Evolutionary conservation across 257 asterid species (phyloP).

Genomic region (Solanum paucissectum): DNA sequence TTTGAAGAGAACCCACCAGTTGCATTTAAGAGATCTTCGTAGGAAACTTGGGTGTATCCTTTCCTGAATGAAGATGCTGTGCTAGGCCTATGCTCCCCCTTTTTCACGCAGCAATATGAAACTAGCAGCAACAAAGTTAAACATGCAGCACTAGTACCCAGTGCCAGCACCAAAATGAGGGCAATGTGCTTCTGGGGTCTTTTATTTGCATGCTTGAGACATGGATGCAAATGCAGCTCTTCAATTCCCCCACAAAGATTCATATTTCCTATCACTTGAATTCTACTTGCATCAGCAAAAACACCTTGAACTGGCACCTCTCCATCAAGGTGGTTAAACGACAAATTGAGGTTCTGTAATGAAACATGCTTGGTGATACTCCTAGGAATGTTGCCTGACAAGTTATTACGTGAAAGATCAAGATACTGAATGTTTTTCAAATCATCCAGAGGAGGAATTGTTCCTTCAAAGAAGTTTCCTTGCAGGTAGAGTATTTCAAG

Average conservation of each 20-base stretch:
- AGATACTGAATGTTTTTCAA: slow-evolving; percentile 19
- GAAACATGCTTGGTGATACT: slow-evolving; percentile 11
- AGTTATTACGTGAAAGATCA: slow-evolving; percentile 29
- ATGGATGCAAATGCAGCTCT: slow-evolving; percentile 20
- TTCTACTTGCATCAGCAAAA: slow-evolving; percentile 16
- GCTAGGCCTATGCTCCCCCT: slow-evolving; percentile 1
- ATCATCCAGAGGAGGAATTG: slow-evolving; percentile 20
- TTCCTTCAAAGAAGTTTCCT: slow-evolving; percentile 23
- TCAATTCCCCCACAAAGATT: slow-evolving; percentile 36
- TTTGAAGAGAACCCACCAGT: slow-evolving; percentile 27
- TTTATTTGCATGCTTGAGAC: slow-evolving; percentile 12
- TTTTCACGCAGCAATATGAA: slow-evolving; percentile 8
- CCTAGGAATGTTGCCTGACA: slow-evolving; percentile 27
- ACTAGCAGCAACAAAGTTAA: slow-evolving; percentile 19
- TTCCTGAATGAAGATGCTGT: slow-evolving; percentile 1
- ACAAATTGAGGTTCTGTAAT: slow-evolving; percentile 22
- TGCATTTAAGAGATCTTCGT: slow-evolving; percentile 28
- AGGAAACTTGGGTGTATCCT: slow-evolving; percentile 21
- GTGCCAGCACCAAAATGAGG: slow-evolving; percentile 4
- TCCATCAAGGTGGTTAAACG: slow-evolving; percentile 37
- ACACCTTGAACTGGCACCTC: slow-evolving; percentile 29
- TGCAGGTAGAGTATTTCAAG: slow-evolving; percentile 21
- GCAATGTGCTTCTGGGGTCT: slow-evolving; percentile 1
- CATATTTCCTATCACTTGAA: slow-evolving; percentile 22
- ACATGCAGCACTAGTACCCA: slow-evolving; percentile 11